Percentiles rank a stretch among this genome's conserved stretches.
phyloP scores from a whole-genome alignment of 441 rosid species.

The Populus tomentosa region DNA sequence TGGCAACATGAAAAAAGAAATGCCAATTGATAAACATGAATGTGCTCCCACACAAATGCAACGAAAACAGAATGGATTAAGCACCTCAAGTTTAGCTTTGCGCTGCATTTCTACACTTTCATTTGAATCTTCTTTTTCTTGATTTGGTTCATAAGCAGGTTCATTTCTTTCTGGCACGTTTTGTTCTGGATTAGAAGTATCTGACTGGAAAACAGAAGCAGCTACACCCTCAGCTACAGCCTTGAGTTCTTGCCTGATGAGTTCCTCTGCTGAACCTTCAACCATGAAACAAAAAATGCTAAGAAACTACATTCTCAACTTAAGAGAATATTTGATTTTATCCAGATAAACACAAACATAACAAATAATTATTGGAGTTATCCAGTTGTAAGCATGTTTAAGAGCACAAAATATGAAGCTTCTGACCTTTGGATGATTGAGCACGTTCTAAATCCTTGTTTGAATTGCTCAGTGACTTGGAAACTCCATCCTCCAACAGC shows the following conservation, averaged over 20 bases:
- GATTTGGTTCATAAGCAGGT: constrained; percentile 25
- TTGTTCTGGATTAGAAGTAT: constrained; percentile 30
- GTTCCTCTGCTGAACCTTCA: constrained; percentile 50
- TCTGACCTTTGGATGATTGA: constrained; percentile 44
- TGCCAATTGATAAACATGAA: not conserved
- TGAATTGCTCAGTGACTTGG: constrained; percentile 26
- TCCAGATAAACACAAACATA: not conserved
- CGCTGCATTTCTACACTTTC: constrained; percentile 32
- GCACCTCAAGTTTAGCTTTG: constrained; percentile 48
- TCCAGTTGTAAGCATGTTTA: not conserved
- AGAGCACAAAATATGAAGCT: not conserved
- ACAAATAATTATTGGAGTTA: not conserved
- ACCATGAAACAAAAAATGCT: constrained; percentile 10
- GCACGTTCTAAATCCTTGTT: constrained; percentile 34
- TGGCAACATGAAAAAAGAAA: not conserved
- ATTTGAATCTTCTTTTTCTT: constrained; percentile 23
- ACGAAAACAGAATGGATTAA: constrained; percentile 10
- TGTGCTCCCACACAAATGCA: not conserved
- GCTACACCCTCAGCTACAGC: constrained; percentile 74
- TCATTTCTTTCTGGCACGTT: constrained; percentile 20
- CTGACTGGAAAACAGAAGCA: constrained; percentile 51
- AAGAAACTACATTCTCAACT: constrained; percentile 6
- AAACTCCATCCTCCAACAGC: constrained; percentile 29
- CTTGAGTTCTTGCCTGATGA: constrained; percentile 59
- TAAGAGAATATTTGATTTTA: not conserved